Base-by-base conservation (phyloP, 208 protist species). In the Leishmania tarentolae region DNA sequence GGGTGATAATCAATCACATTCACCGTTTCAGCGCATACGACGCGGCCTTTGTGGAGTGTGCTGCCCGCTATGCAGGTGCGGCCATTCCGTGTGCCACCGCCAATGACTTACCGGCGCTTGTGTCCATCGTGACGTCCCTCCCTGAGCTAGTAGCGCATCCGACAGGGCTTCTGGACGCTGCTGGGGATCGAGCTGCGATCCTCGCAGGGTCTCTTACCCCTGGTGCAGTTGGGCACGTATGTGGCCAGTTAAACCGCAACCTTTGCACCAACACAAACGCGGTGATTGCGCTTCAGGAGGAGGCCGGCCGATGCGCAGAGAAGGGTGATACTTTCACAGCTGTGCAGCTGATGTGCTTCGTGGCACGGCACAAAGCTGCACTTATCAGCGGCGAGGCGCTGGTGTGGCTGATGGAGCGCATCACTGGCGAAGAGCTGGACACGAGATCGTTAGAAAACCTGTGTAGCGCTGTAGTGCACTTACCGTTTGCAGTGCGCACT, bases 321-420 rank as follows among this genome's bases (percentile, higher is more conserved):
- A 82, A 89, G 31, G 86, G 86, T 28, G 91, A 96, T 82, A 74
- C 88, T 15, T 94, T 91, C 75, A 92, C 83, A 47, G 84, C 86
- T 2, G 83, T 95, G 35, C 89, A 96, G 77, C 76, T 91, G 19
- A 89, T 97, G 61, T 82, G 70, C 47, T 96, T 95, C 73, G 76
- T 96, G 19, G 86, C 80, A 44, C 87, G 90, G 21, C 92, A 95
- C 59, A 87, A 93, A n/a, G 78, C 79, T 42, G 71, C 86, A 75
- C 76, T 82, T 52, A 86, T 95, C 63, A 87, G 80, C 75, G 71
- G 82, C 15, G 91, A 94, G 77, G 84, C 84, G 28, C 66, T 96
- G 15, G 87, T 91, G 74, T 94, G 90, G 76, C 79, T 96, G 74
- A 82, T 91, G 63, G 92, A 96, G 88, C 88, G 90, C n/a, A 46